These are phyloP conservation scores for Penicillium sp. DNA, from an alignment of 2,329 filamentous ascomycete genomes.

Conservation along the genomic window DNA sequence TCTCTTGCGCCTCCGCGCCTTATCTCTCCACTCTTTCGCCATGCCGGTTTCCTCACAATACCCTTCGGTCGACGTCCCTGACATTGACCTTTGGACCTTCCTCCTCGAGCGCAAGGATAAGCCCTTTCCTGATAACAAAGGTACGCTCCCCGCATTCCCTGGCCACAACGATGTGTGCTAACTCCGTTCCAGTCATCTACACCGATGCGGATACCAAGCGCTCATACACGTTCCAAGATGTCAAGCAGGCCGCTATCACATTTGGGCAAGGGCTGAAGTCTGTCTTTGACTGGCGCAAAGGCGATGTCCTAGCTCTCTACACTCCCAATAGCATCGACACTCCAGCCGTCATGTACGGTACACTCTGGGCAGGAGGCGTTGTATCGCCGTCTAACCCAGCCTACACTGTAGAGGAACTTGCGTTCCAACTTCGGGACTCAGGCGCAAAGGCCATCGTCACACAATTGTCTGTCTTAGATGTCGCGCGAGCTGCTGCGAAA, in stretches of 20 bases:
- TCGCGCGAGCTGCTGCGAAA: slow-evolving; percentile 70
- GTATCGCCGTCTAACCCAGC: slow-evolving; percentile 86
- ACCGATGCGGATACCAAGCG: slow-evolving; percentile 73
- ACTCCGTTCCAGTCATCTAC: slow-evolving; percentile 68
- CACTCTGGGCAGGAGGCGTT: slow-evolving; percentile 81
- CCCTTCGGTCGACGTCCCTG: slow-evolving; percentile 69
- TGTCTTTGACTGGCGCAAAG: slow-evolving; percentile 77
- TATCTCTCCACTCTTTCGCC: slow-evolving; percentile 26
- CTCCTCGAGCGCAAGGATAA: slow-evolving; percentile 73
- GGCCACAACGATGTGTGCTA: slow-evolving; percentile 8
- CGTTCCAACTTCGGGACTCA: slow-evolving; percentile 81
- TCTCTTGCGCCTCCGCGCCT: neutral
- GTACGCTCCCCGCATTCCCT: slow-evolving; percentile 49
- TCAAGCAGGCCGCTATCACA: slow-evolving; percentile 68
- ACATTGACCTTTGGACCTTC: slow-evolving; percentile 77
- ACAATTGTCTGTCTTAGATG: slow-evolving; percentile 68
- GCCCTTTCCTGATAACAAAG: slow-evolving; percentile 72
- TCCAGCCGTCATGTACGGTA: slow-evolving; percentile 75
- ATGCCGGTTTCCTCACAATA: slow-evolving; percentile 77
- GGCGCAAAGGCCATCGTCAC: slow-evolving; percentile 77
- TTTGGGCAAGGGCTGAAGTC: slow-evolving; percentile 82
- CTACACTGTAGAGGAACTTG: slow-evolving; percentile 82
- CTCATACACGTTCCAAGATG: slow-evolving; percentile 71
- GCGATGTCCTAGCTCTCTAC: slow-evolving; percentile 82
- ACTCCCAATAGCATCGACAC: slow-evolving; percentile 87